Evolutionary conservation across 306 rosid genomes (phyloP), one percentile per base, ranked within the genome.

Genomic region (Sphenostylis stenocarpa): DNA sequence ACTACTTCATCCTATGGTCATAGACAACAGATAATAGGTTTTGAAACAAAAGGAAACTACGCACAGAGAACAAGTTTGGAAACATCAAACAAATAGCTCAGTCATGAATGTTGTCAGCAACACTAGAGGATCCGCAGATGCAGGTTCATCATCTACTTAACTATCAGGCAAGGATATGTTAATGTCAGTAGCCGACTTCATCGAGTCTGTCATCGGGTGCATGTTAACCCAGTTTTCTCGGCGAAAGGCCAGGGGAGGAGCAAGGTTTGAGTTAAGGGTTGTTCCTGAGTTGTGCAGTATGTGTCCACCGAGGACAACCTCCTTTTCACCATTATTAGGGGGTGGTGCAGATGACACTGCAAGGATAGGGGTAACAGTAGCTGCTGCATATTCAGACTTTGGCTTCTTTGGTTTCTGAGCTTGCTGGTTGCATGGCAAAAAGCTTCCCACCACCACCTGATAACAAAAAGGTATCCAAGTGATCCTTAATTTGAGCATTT

Each of bases 361-460:
- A 29, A 55, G 39, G 36, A 69, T 51, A 36, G 85, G 77, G 21
- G 79, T 48, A n/a, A 79, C 41, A 49, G 56, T 36, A 16, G 83
- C 60, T 5, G 62, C 56, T 24, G 77, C 44, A 12, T 70, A 47
- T 58, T 87, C 83, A 14, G 82, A 60, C 72, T 85, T 89, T 6
- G 64, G 83, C 78, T 89, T 91, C 86, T 87, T 91, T 6, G 84
- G 75, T 70, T 84, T 91, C 55, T 31, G 89, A 44, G 86, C 93
- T 13, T 75, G 89, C 29, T 87, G 90, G 79, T 63, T 88, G 77
- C 75, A 81, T 44, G 90, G 91, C 41, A 91, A 84, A 78, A 91
- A 91, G 78, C 96, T 91, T 53, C 89, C 96, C 10, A 91, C 92
- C 33, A 91, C 90, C 77, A 91, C 90, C 94, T 90, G 88, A 67